Base-by-base conservation (phyloP, 2,329 filamentous ascomycete species). In the Nigrospora sphaerica region DNA sequence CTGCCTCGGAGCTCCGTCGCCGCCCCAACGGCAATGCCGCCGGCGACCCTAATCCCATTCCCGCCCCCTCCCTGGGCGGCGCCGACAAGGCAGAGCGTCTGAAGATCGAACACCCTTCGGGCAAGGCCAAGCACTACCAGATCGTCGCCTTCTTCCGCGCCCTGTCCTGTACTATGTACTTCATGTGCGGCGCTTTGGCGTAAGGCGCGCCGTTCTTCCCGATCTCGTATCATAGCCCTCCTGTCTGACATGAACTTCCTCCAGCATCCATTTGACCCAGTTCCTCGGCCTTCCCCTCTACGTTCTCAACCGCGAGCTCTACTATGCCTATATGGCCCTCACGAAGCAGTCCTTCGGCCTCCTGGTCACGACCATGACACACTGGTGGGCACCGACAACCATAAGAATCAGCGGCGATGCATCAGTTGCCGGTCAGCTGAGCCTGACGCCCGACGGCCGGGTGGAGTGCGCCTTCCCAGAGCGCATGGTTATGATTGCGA, bases 281-380 rank as follows among this genome's bases (percentile, higher is more conserved):
- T 74, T 90, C 51, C 69, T 95, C 48, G 89, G 89, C 32, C 68
- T 80, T 1, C 88, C 88, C 2, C 67, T 95, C 41, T 93, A 93
- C 62, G 76, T 83, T 50, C 70, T 89, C 58, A 85, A 89, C 62
- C 80, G 80, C 48, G 83, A 88, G 39, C 78, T 86, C 59, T 95
- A 88, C 70, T 86, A 95, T 65, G 78, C 83, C 51, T 95, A 89
- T 68, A 95, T 95, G 80, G 82, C 88, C 36, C 78, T 89, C 63
- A 93, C 88, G 12, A 95, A 95, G 65, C 81, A 88, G 59, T 87
- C 80, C 2, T 95, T 95, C 63, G 87, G 86, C 34, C 75, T 95
- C 14, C 70, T 89, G 39, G 82, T 85, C 52, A 90, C 85, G 17
- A 85, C 84, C 39, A 81, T 92, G 72, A 95, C 88, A 13, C 81